Conservation (phyloP, 179 eudicot species). For the Silene noctiflora region DNA sequence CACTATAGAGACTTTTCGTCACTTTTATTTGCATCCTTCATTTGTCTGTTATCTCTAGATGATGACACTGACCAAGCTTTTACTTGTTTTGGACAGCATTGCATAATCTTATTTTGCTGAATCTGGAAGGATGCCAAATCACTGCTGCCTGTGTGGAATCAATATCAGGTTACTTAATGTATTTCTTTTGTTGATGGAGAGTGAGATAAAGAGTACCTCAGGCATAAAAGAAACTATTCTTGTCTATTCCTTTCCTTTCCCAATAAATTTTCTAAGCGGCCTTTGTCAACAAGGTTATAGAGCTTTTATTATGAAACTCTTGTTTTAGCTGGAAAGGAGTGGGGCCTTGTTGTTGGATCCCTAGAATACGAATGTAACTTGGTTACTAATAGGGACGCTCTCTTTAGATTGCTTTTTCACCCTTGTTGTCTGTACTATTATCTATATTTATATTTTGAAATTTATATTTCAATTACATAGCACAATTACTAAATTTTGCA, state of each 20-base stretch:
- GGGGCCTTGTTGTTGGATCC: background rate
- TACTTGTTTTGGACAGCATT: slow-evolving; percentile 34
- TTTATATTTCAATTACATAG: no score
- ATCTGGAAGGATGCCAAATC: slow-evolving; percentile 51
- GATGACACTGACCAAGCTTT: slow-evolving; percentile 10
- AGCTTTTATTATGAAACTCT: background rate
- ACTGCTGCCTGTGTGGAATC: slow-evolving; percentile 47
- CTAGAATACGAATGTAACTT: background rate
- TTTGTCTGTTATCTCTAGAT: slow-evolving; percentile 1
- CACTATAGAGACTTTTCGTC: background rate
- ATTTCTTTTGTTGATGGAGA: background rate
- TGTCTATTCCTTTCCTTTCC: background rate
- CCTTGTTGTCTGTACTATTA: no score
- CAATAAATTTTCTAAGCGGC: background rate
- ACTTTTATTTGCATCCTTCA: background rate
- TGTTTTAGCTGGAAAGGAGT: background rate
- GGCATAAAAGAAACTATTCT: background rate
- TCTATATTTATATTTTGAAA: no score
- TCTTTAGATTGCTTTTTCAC: no score
- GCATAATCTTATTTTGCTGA: slow-evolving; percentile 43
- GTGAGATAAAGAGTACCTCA: background rate
- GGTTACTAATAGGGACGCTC: no score
- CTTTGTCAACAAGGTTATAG: background rate
- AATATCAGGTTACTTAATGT: slow-evolving; percentile 50
- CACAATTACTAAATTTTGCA: no score